These are phyloP conservation scores for Pichia cabralensis DNA, from an alignment of 805 yeast species.

Conservation along the genomic window DNA sequence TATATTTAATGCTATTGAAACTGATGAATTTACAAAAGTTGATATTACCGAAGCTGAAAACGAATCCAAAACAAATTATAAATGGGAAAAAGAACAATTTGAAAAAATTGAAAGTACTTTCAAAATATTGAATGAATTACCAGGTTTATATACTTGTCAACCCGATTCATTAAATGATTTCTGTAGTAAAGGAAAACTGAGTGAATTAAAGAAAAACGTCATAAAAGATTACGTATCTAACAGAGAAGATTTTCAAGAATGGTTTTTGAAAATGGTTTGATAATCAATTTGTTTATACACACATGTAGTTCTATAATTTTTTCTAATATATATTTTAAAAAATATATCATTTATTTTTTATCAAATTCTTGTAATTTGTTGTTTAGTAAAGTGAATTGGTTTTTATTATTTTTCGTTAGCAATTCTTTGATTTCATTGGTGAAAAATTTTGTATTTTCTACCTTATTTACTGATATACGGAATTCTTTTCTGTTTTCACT, in stretches of 20 bases:
- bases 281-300: background rate
- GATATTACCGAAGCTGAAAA: slow-evolving; percentile 1
- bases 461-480: background rate
- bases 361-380: slow-evolving; percentile 3
- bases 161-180: slow-evolving; percentile 69
- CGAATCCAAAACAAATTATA: slow-evolving; percentile 18
- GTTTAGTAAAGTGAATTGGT: slow-evolving; percentile 6
- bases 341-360: background rate
- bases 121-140: slow-evolving; percentile 59
- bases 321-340: background rate
- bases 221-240: slow-evolving; percentile 4
- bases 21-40: slow-evolving; percentile 1
- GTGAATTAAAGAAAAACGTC: slow-evolving; percentile 49
- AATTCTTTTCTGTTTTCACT: slow-evolving; percentile 13
- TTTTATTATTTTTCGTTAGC: slow-evolving; percentile 1
- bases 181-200: slow-evolving; percentile 72
- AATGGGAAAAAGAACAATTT: slow-evolving; percentile 38
- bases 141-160: slow-evolving; percentile 77
- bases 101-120: slow-evolving; percentile 37
- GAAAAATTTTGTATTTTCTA: slow-evolving; percentile 2
- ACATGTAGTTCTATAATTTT: background rate
- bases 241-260: slow-evolving; percentile 51
- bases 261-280: slow-evolving; percentile 26
- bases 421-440: slow-evolving; percentile 9
- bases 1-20: slow-evolving; percentile 15